phyloP scores from a whole-genome alignment of 169 alveolate species.

The Plasmodium berghei region DNA sequence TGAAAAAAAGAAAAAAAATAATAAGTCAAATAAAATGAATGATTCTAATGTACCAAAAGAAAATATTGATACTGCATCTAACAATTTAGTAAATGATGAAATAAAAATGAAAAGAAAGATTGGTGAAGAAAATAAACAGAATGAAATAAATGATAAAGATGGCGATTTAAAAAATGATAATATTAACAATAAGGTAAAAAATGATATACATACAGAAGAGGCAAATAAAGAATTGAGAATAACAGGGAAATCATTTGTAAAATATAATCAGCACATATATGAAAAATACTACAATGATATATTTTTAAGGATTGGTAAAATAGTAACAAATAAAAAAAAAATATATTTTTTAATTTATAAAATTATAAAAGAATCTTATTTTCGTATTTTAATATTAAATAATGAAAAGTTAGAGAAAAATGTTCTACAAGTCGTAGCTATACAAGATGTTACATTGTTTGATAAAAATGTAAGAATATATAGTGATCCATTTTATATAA shows the following conservation, averaged over 20 bases:
- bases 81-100: background rate
- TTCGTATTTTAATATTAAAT: constrained; percentile 68
- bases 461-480: constrained; percentile 65
- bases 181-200: background rate
- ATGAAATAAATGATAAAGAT: background rate
- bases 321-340: constrained; percentile 57
- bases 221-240: constrained; percentile 29
- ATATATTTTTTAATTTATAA: constrained; percentile 62
- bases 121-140: background rate
- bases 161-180: background rate
- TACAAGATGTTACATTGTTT: constrained; percentile 55
- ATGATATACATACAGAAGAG: constrained; percentile 17
- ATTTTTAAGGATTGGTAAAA: constrained; percentile 53
- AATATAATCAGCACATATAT: constrained; percentile 37
- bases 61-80: background rate
- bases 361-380: constrained; percentile 50
- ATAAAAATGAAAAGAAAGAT: background rate
- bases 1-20: background rate
- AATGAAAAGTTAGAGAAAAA: constrained; percentile 55
- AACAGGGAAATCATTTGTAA: constrained; percentile 14
- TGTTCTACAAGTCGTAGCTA: constrained; percentile 51
- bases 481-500: constrained; percentile 60
- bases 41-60: background rate
- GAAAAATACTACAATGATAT: constrained; percentile 48
- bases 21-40: background rate